phyloP scores from a whole-genome alignment of 768 basidiomycete genomes.

The Suillus weaverae region DNA sequence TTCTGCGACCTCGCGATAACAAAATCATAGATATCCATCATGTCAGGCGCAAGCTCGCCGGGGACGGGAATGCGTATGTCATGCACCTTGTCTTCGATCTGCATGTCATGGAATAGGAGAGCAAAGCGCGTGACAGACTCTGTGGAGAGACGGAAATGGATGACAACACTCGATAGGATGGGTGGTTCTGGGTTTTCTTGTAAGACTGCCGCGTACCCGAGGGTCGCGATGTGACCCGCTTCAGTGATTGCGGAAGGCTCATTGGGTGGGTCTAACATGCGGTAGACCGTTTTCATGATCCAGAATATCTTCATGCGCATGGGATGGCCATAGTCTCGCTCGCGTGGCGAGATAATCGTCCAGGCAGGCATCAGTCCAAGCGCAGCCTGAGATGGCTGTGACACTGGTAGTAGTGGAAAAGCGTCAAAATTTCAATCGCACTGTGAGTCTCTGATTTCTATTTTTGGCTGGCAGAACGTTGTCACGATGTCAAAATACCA shows the following conservation, averaged over 20 bases:
- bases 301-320: neutral
- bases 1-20: neutral
- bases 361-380: neutral
- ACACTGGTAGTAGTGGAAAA: too few species aligned
- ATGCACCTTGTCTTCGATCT: neutral
- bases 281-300: neutral
- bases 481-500: too few species aligned
- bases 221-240: neutral
- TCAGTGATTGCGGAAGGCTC: neutral
- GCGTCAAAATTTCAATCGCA: too few species aligned
- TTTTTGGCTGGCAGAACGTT: too few species aligned
- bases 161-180: neutral
- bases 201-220: neutral
- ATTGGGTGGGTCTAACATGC: neutral
- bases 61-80: neutral
- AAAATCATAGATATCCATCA: neutral
- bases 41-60: neutral
- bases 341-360: neutral
- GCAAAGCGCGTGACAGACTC: neutral
- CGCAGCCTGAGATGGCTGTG: neutral
- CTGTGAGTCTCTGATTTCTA: too few species aligned
- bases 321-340: neutral
- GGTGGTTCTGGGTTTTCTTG: neutral
- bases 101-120: neutral
- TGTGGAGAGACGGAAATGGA: neutral